A percentile compares a stretch with the other conserved stretches of the same genome.
These are phyloP conservation scores for Fusarium tuaranense DNA, from an alignment of 2,329 filamentous ascomycete species.

Conservation along the genomic window DNA sequence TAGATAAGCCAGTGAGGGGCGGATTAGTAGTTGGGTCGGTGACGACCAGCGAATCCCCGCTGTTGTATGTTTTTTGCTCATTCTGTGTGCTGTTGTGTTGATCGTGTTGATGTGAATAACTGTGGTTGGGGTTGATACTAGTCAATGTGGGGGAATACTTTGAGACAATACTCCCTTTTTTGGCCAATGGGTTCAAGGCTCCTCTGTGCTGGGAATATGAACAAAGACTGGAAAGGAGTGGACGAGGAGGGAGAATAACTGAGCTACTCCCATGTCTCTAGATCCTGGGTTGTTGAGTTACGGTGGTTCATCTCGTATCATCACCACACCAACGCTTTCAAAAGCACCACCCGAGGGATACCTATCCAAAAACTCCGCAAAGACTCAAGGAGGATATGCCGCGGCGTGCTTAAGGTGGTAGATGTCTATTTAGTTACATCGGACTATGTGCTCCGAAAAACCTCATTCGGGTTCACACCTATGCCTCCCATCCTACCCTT, in stretches of 20 bases:
- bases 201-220: background rate
- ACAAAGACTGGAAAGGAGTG: background rate
- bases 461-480: background rate
- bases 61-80: no score
- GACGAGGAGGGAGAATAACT: background rate
- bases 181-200: background rate
- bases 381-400: background rate
- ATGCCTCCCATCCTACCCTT: background rate
- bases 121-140: background rate
- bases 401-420: background rate
- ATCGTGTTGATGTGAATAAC: background rate
- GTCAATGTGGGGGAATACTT: background rate
- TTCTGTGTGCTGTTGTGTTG: background rate
- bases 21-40: no score
- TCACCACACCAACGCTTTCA: background rate
- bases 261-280: background rate
- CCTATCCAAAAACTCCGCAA: background rate
- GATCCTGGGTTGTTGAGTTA: background rate
- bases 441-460: background rate
- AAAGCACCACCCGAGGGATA: background rate
- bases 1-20: no score
- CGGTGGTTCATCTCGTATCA: background rate
- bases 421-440: background rate
- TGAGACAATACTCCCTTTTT: background rate
- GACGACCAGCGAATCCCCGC: no score